A percentile compares a stretch with the other conserved stretches of the same genome.
Conservation (phyloP, 1,284 basidiomycete genomes). For the Irpex lacteus region DNA sequence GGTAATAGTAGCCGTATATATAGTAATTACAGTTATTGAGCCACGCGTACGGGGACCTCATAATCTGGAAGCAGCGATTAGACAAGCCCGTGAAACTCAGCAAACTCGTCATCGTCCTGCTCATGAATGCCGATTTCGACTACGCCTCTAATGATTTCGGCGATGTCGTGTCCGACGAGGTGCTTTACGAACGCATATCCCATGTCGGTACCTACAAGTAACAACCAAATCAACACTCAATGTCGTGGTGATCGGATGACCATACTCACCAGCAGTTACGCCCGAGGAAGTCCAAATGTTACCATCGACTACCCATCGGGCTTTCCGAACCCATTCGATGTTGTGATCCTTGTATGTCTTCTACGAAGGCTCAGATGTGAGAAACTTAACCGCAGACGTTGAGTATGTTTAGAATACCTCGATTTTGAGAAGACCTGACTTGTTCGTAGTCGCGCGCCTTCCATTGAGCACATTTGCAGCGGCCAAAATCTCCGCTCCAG, state of each 20-base stretch:
- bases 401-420: constrained; percentile 4
- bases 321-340: constrained; percentile 34
- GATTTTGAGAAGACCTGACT: constrained; percentile 26
- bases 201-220: constrained; percentile 16
- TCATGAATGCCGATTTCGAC: constrained; percentile 28
- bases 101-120: constrained; percentile 35
- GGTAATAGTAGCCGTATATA: too few relatives aligned
- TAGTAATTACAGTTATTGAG: too few relatives aligned
- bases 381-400: neutral
- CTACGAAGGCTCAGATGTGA: neutral
- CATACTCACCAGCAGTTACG: constrained; percentile 28
- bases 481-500: constrained; percentile 38
- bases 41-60: too few relatives aligned
- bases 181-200: constrained; percentile 33
- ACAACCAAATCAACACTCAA: neutral
- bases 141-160: constrained; percentile 21
- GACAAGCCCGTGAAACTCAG: constrained; percentile 27
- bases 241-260: neutral
- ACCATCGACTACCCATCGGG: constrained; percentile 38
- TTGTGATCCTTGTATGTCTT: constrained; percentile 19
- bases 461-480: constrained; percentile 41
- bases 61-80: constrained; percentile 1
- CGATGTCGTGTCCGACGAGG: constrained; percentile 30
- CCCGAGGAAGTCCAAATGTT: constrained; percentile 39
- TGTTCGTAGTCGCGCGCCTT: constrained; percentile 42